Conservation (phyloP, 495 filamentous ascomycete genomes). For the Cercophora scortea region DNA sequence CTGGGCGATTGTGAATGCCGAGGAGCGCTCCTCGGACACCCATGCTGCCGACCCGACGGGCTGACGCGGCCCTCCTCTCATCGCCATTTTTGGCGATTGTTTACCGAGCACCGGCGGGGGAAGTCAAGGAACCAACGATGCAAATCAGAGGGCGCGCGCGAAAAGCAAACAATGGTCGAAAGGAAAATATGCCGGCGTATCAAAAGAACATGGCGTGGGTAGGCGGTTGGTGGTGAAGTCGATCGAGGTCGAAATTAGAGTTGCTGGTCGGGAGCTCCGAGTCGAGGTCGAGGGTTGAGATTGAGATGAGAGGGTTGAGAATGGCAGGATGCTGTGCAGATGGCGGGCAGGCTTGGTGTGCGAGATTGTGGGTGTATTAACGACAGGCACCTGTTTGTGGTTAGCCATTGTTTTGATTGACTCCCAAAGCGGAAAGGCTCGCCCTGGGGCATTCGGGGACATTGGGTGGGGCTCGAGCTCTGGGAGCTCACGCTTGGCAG, state of each 20-base stretch:
- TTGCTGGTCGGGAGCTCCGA: conserved; percentile 4
- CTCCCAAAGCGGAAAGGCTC: conserved; percentile 20
- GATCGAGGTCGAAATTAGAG: not conserved
- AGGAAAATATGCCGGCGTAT: not conserved
- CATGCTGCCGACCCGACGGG: conserved; percentile 48
- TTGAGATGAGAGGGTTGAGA: no score
- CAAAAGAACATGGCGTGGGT: not conserved
- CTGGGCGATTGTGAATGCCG: conserved; percentile 41
- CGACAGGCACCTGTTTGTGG: conserved; percentile 4
- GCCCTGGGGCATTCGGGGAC: conserved; percentile 1
- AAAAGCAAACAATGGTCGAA: not conserved
- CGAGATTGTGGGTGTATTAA: conserved; percentile 20
- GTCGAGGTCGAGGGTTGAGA: not conserved
- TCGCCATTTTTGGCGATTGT: conserved; percentile 35
- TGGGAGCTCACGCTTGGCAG: not conserved
- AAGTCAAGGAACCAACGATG: not conserved
- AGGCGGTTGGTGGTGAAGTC: conserved; percentile 1
- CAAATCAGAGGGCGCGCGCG: not conserved
- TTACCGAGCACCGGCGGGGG: not conserved
- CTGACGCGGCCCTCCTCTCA: conserved; percentile 43
- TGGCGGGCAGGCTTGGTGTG: conserved; percentile 5
- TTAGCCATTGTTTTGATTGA: conserved; percentile 26
- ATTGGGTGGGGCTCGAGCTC: conserved; percentile 8
- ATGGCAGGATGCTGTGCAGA: not conserved
- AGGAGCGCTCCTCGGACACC: conserved; percentile 44